Conservation (phyloP, 2,329 filamentous ascomycete genomes). For the Epichloe bromicola region DNA sequence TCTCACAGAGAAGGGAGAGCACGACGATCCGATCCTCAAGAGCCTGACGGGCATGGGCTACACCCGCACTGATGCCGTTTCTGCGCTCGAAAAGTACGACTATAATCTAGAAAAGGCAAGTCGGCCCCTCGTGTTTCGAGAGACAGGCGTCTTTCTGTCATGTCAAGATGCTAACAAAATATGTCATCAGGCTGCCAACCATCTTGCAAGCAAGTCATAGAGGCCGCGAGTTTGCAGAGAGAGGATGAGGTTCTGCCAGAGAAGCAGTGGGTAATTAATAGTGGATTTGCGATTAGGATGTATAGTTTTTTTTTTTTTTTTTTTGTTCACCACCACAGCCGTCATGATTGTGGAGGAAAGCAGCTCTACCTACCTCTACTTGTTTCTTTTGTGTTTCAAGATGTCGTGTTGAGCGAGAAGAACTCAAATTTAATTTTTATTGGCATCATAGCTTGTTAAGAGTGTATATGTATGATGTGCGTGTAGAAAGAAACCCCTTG, state of each 20-base stretch:
- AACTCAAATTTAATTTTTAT: too few species aligned
- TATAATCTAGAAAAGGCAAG: conserved; percentile 90
- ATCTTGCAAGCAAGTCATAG: conserved; percentile 41
- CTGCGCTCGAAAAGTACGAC: conserved; percentile 84
- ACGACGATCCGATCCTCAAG: conserved; percentile 87
- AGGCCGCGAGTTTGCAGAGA: not conserved
- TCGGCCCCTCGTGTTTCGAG: conserved; percentile 9
- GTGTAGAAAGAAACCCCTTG: too few species aligned
- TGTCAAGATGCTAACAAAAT: conserved; percentile 7
- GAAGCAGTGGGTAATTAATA: not conserved
- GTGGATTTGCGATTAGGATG: not conserved
- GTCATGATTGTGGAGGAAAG: not conserved
- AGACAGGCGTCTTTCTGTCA: too few species aligned
- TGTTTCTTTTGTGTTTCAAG: not conserved
- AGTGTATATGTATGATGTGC: too few species aligned
- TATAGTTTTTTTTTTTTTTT: not conserved
- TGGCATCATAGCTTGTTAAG: too few species aligned
- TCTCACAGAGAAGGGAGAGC: conserved; percentile 59
- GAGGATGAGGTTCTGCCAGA: not conserved
- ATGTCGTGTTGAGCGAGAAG: not conserved
- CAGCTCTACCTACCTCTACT: not conserved
- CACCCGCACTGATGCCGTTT: conserved; percentile 55
- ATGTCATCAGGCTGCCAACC: conserved; percentile 35
- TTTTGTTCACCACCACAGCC: not conserved
- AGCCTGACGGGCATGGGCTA: conserved; percentile 87